Evolutionary conservation across 192 early-diverging fungal genomes (phyloP).

Genomic region (Umbelopsis ramanniana): DNA sequence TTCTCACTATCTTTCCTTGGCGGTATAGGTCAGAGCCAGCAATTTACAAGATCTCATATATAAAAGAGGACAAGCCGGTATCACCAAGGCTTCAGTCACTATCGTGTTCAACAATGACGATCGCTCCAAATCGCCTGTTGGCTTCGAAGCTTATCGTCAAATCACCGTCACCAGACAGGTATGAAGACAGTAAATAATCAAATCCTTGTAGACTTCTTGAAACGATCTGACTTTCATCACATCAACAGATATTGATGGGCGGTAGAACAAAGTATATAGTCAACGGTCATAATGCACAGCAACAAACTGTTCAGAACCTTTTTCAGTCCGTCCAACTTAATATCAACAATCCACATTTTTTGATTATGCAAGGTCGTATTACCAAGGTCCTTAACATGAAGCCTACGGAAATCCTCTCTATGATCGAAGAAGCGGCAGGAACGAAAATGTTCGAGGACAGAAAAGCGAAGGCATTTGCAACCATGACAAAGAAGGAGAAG

Average conservation of each 20-base stretch:
- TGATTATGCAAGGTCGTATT: slow-evolving; percentile 99
- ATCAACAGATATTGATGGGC: slow-evolving; percentile 73
- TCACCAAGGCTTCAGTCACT: slow-evolving; percentile 96
- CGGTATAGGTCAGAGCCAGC: slow-evolving; percentile 78
- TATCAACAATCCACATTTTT: slow-evolving; percentile 99
- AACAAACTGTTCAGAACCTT: slow-evolving; percentile 87
- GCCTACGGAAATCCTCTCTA: slow-evolving; percentile 90
- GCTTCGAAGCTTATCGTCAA: slow-evolving; percentile 82
- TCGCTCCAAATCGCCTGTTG: slow-evolving; percentile 80
- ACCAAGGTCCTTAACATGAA: slow-evolving; percentile 99
- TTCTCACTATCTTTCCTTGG: neutral
- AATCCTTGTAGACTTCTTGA: neutral
- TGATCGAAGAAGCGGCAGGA: slow-evolving; percentile 99
- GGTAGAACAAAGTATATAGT: slow-evolving; percentile 97
- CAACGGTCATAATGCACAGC: slow-evolving; percentile 90
- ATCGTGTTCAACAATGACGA: slow-evolving; percentile 96
- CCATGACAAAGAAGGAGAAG: slow-evolving; percentile 94
- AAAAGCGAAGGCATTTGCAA: slow-evolving; percentile 92
- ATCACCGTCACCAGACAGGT: slow-evolving; percentile 97
- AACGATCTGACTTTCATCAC: neutral
- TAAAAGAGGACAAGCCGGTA: slow-evolving; percentile 98
- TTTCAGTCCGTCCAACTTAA: slow-evolving; percentile 98
- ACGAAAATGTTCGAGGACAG: slow-evolving; percentile 99
- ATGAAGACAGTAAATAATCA: slow-evolving; percentile 11
- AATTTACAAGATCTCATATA: slow-evolving; percentile 97